phyloP scores from a whole-genome alignment of 2,329 filamentous ascomycete genomes.

The Penicillium sp. region DNA sequence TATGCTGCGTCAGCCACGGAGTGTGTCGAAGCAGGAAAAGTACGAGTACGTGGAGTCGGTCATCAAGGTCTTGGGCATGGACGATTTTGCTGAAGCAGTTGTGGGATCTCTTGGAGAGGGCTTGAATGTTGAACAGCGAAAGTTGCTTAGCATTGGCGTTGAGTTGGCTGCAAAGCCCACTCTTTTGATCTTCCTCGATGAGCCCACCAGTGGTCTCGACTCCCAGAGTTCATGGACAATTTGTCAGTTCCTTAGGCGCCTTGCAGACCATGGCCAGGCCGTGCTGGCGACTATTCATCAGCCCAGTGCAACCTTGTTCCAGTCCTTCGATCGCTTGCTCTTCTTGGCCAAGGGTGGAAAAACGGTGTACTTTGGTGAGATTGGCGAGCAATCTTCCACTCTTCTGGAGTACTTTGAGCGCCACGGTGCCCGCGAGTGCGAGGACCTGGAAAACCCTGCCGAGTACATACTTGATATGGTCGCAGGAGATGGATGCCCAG shows the following conservation, averaged over 20 bases:
- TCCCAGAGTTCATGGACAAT: slow-evolving; percentile 86
- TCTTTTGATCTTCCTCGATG: slow-evolving; percentile 82
- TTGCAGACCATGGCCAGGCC: slow-evolving; percentile 76
- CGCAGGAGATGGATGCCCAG: slow-evolving; percentile 25
- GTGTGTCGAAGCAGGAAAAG: slow-evolving; percentile 66
- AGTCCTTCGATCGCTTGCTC: slow-evolving; percentile 62
- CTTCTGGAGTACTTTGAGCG: slow-evolving; percentile 59
- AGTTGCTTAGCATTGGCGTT: slow-evolving; percentile 83
- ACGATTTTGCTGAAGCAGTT: slow-evolving; percentile 80
- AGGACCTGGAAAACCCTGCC: slow-evolving; percentile 61
- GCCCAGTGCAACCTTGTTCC: slow-evolving; percentile 81
- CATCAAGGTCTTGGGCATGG: slow-evolving; percentile 81
- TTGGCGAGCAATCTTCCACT: slow-evolving; percentile 51
- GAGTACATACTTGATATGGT: slow-evolving; percentile 67
- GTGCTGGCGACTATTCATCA: slow-evolving; percentile 90
- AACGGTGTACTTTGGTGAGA: slow-evolving; percentile 61
- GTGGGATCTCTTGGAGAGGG: slow-evolving; percentile 80
- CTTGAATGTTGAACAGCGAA: slow-evolving; percentile 56
- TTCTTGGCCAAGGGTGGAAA: slow-evolving; percentile 58
- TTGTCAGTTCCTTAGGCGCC: slow-evolving; percentile 71
- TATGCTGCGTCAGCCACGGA: slow-evolving; percentile 71
- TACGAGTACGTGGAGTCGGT: slow-evolving; percentile 72
- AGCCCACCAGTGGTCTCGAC: slow-evolving; percentile 78
- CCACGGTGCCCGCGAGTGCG: slow-evolving; percentile 56
- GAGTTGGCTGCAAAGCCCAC: slow-evolving; percentile 84